These are phyloP conservation scores for Davidsoniella neocaledoniae DNA, from an alignment of 2,329 filamentous ascomycete genomes.

Conservation along the genomic window DNA sequence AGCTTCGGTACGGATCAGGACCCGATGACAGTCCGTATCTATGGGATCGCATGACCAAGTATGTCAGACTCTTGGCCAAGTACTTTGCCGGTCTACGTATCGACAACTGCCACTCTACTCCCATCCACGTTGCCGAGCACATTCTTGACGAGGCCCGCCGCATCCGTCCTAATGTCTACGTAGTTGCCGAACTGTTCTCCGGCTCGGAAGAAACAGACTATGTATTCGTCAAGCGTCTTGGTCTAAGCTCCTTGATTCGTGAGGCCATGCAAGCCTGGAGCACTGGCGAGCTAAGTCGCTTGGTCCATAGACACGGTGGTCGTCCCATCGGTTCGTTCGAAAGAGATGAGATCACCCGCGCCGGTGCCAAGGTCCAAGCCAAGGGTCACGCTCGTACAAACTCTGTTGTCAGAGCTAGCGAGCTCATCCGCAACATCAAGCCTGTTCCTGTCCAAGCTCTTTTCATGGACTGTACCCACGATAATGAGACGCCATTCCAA, in stretches of 20 bases:
- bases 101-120: constrained; percentile 95
- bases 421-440: constrained; percentile 66
- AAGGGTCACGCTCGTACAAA: constrained; percentile 13
- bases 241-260: constrained; percentile 78
- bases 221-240: constrained; percentile 82
- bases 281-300: constrained; percentile 75
- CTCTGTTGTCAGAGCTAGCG: constrained; percentile 27
- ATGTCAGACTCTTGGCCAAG: constrained; percentile 81
- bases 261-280: constrained; percentile 99
- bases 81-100: constrained; percentile 93
- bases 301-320: constrained; percentile 87
- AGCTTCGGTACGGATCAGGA: constrained; percentile 71
- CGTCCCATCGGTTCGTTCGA: constrained; percentile 95
- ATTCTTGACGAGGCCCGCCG: constrained; percentile 85
- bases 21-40: constrained; percentile 80
- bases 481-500: constrained; percentile 91
- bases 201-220: constrained; percentile 94
- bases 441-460: constrained; percentile 80
- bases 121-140: constrained; percentile 83
- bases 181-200: constrained; percentile 90
- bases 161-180: constrained; percentile 72
- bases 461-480: constrained; percentile 98
- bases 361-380: constrained; percentile 25
- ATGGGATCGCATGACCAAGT: constrained; percentile 91
- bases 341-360: constrained; percentile 64